Percentiles rank a stretch among this genome's conserved stretches.
Conservation (phyloP, 805 yeast species). For the Candida sphagnicola region DNA sequence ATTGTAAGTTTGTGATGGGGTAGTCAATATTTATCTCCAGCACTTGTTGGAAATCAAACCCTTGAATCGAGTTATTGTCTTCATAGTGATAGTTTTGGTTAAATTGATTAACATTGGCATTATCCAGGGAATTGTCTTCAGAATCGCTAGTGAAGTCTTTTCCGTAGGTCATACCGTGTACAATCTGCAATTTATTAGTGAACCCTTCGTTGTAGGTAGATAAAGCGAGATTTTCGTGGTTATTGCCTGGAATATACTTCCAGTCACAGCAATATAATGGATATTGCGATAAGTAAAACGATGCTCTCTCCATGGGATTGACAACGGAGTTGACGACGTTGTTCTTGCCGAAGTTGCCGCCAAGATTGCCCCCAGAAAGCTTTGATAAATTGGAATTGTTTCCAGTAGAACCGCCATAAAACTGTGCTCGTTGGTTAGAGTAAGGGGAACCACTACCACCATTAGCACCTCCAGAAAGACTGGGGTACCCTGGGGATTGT, state of each 20-base stretch:
- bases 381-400: neutral
- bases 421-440: slow-evolving; percentile 1
- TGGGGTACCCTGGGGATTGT: slow-evolving; percentile 8
- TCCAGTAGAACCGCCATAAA: neutral
- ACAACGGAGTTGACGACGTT: neutral
- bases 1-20: slow-evolving; percentile 68
- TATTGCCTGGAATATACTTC: slow-evolving; percentile 19
- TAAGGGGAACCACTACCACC: neutral
- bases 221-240: slow-evolving; percentile 54
- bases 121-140: slow-evolving; percentile 12
- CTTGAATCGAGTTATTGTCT: slow-evolving; percentile 16
- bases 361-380: neutral
- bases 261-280: slow-evolving; percentile 37
- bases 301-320: slow-evolving; percentile 13
- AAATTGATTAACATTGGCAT: neutral
- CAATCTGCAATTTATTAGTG: slow-evolving; percentile 58
- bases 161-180: slow-evolving; percentile 27
- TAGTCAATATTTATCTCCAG: slow-evolving; percentile 55
- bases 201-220: slow-evolving; percentile 79
- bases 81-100: neutral
- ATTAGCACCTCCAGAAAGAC: slow-evolving; percentile 4
- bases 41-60: slow-evolving; percentile 41
- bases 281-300: slow-evolving; percentile 22
- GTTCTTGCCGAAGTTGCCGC: neutral
- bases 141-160: slow-evolving; percentile 15